Evolutionary conservation across 2,329 filamentous ascomycete species (phyloP), one percentile per base, ranked within the genome.

Genomic region (Xylaria sp.): DNA sequence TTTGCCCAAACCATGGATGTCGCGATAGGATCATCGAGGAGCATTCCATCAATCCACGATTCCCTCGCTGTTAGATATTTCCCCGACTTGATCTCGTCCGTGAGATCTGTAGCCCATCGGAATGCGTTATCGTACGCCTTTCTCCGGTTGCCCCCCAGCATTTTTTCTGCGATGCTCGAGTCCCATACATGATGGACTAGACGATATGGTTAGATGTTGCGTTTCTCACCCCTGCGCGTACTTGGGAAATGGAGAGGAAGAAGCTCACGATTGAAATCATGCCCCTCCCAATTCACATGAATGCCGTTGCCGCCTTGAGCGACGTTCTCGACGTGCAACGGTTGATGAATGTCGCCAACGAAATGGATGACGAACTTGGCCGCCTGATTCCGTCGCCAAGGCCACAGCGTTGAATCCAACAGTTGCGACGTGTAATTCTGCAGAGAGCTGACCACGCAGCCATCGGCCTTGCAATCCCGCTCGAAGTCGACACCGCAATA

Each of bases 101-200:
- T 83, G 25, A 93, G 82, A 62, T 83, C 79, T n/a, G 81, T 80
- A 1, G 89, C 87, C 86, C 89, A 91, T 48, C 76, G 76, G 59
- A 81, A 77, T 1, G 88, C 89, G 53, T 84, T 80, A 5, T 78
- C 77, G 66, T 85, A 87, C 0, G 85, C 77, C 79, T 82, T 78
- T 75, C 86, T 80, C 45, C 81, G 80, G 50, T 81, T 76, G n/a
- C 84, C 87, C 2, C 89, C 89, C 1, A 90, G 81, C 74, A 87
- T 80, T 75, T 89, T 87, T 79, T 91, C 89, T 0, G 88, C 85
- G 69, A 93, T 93, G 72, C 85, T 87, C 61, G 86, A 88, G 76
- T 93, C 91, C 91, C 91, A 93, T 18, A 93, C 87, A 66, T 90
- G 85, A 75, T 93, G 91, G 48, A 93, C 71, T 72, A 43, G 20